Base-by-base conservation (phyloP, 345 rosid species). In the Moringa oleifera region DNA sequence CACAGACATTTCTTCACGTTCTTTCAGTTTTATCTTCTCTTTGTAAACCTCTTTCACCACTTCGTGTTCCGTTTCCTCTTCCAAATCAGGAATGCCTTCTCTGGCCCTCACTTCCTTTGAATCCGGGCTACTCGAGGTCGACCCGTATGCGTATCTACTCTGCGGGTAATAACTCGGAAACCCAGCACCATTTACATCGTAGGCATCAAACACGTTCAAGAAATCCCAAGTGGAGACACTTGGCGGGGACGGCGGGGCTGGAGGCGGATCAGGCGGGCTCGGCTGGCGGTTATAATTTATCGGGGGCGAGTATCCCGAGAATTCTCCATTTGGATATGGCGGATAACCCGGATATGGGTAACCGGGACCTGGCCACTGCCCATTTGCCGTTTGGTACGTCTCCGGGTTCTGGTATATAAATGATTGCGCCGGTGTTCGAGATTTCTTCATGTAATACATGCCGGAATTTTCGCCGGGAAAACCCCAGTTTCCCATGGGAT, bases 51-150 rank as follows among this genome's bases (percentile, higher is more conserved):
- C 75, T 54, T 79, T 87, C 41, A 68, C 63, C 60, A 70, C 83
- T 75, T 84, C 89, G 2, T 77, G 78, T 78, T 92, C 93, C 2
- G 88, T 82, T 64, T 90, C 98, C 33, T 93, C 97, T 79, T 93
- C 98, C 74, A 93, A 69, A n/a, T 90, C 97, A 45, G 97, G 98
- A 67, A 93, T 90, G 58, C 97, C 96, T 79, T 93, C 98, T 62
- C 96, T 81, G 71, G 87, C 97, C 70, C 97, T 84, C 64, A 93
- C 91, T 70, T 86, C 97, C 59, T 84, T 86, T 20, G 91, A 90
- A 69, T 93, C 98, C 21, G 84, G 98, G 57, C 93, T 90, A 33
- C 95, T 84, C 3, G 90, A 59, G 51, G 20, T 77, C 49, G 97
- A 90, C 61, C 83, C 80, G 24, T 55, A 69, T 15, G 81, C 89